Evolutionary conservation across 1,284 basidiomycete species (phyloP), one percentile per base, ranked within the genome.

Genomic region (Rhodotorula sp.): DNA sequence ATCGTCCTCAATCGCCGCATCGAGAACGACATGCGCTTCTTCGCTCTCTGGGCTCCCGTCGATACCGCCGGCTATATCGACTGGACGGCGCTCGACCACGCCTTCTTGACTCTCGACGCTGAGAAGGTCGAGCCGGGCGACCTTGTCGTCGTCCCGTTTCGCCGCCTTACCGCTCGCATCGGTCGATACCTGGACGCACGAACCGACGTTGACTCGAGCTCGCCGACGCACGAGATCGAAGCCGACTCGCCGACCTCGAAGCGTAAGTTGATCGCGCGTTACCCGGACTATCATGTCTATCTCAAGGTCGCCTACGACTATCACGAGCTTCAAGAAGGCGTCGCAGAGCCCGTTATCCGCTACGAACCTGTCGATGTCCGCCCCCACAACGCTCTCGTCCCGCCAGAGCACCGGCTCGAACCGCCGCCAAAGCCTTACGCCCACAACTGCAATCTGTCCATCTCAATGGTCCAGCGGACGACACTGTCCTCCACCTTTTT

Each of bases 381-480:
- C 17, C 56, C 58, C 1, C 46, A 59, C 60, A 62, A 49, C 47
- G 54, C 59, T 20, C 54, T 67, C 36, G 36, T 49, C 1, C 54
- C 59, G 29, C 49, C 17, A 11, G 47, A 4, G 13, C 63, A 15
- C 15, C 30, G 47, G 34, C n/a, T 24, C 47, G 11, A 13, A 6
- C 13, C 13, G 24, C 19, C 34, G 5, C n/a, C 29, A 11, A 49
- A 30, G 59, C 20, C 24, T 10, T 30, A 32, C 10, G 4, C 4
- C 15, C 48, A 36, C 48, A 6, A 24, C 7, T 63, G 68, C n/a
- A 55, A 66, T 39, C 79, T 86, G 32, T 88, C 90, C 1, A 81
- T 83, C 65, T 81, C 81, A 30, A 83, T 83, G 56, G 89, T 87
- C 76, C 79, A 81, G 51, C 84, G 84, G 81, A 79, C 84, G 49